Base-by-base conservation (phyloP, 2,329 filamentous ascomycete genomes). In the Talaromyces sp. region DNA sequence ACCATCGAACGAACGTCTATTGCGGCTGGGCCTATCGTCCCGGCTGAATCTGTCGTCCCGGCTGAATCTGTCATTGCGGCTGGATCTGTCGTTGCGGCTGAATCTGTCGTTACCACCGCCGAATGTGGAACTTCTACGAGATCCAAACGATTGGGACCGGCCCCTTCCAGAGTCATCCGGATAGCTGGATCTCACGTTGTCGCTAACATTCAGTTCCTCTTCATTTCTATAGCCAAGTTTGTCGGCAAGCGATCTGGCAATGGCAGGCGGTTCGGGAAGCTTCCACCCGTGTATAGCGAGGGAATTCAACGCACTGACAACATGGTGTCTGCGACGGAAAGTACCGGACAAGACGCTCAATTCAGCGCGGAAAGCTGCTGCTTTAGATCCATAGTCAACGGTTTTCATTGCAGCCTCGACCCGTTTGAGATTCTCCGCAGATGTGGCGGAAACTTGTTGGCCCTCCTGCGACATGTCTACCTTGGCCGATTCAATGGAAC, bases 221-320 rank as follows among this genome's bases (percentile, higher is more conserved):
- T 72, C 55, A 10, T 66, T 53, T 2, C 36, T 34, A 12, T 76
- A 66, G 10, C 75, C 73, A 27, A 76, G 61, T 64, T 70, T 75
- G 6, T 60, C 34, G 8, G 68, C 70, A 28, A 73, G 52, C 5
- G 34, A 55, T 4, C 59, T 56, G 23, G 58, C 60, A 14, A 78
- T 59, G 1, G 55, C 30, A 5, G 81, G 82, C 14, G 79, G 75
- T 28, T 69, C 65, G 4, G 73, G 63, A 69, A 83, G 74, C 5
- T 79, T 78, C 76, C 79, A 83, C 6, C 81, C 81, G 63, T 79
- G 75, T 50, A 76, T 72, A 7, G 79, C 75, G 18, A 80, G 69
- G 56, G 76, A 68, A 64, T 82, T 82, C 31, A 82, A 72, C 9
- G 73, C 71, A 14, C 76, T 70, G n/a, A 83, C 64, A 9, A 82